These are phyloP conservation scores for Pyronema omphalodes DNA, from an alignment of 495 filamentous ascomycete genomes.

Conservation along the genomic window DNA sequence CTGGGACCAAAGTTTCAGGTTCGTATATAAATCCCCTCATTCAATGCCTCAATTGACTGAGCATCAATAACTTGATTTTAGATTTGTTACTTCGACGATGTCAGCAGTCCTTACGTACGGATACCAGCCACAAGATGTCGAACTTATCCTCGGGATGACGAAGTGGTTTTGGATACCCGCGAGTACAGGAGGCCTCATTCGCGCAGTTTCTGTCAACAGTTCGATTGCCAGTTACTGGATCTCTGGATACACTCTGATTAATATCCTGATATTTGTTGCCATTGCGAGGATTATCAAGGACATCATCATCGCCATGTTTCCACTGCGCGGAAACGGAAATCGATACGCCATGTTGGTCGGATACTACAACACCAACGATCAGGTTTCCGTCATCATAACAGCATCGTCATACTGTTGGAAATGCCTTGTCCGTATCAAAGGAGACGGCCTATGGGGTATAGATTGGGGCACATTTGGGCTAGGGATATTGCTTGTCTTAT, in stretches of 20 bases:
- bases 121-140: not conserved
- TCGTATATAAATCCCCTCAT: too few species aligned
- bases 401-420: not conserved
- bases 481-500: not conserved
- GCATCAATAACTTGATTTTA: not conserved
- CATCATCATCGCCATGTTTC: not conserved
- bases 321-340: not conserved
- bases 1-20: too few species aligned
- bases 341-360: constrained; percentile 6
- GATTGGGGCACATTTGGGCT: not conserved
- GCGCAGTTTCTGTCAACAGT: not conserved
- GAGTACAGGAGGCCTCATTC: not conserved
- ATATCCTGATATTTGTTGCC: constrained; percentile 3
- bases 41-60: too few species aligned
- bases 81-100: not conserved
- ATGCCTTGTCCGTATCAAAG: not conserved
- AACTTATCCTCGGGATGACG: not conserved
- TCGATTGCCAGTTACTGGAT: not conserved
- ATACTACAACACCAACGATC: constrained; percentile 3
- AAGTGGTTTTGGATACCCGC: constrained; percentile 3
- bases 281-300: not conserved
- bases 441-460: not conserved
- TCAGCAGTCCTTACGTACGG: not conserved
- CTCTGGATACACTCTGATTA: constrained; percentile 3
- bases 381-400: not conserved